Evolutionary conservation across 176 grass and related monocot genomes (phyloP), one percentile per base, ranked within the genome.

Genomic region (Cenchrus fungigraminus): DNA sequence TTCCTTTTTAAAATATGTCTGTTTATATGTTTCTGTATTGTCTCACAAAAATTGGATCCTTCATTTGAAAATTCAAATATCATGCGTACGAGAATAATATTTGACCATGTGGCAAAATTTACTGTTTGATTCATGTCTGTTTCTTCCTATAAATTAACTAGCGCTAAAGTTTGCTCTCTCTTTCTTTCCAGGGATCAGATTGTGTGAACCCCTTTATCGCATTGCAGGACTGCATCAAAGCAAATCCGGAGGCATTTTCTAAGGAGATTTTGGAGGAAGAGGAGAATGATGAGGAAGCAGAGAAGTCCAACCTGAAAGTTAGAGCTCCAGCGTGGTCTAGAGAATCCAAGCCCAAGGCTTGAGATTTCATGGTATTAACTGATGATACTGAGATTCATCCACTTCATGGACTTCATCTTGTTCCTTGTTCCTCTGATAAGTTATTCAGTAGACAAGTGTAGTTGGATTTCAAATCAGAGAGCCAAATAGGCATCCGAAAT

Each of bases 181-280:
- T 85, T 6, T 16, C 63, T 89, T 87, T 63, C n/a, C 74, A 98
- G 97, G 97, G 93, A 76, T 95, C 97, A 53, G 93, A 98, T 81
- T 98, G 97, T 73, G 93, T 98, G 63, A 84, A 71, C 59, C 91
- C 89, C 20, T 98, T 98, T 63, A 84, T 94, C 13, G 86, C 93
- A 25, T 79, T 98, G 90, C 97, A 95, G 72, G 84, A 94, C 71
- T 98, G 97, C 84, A 98, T 98, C 65, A 87, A 98, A 88, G 69
- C 71, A 82, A 91, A 96, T 55, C 88, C 97, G 79, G 67, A 89
- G 89, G 93, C 93, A 59, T 98, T 98, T 84, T 94, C 96, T 31
- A 98, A 98, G 77, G 96, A 94, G 82, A 74, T 98, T 82, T 78
- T 94, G 65, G 91, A 91, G 59, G 92, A 92, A 46, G 93, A 95